These are phyloP conservation scores for Trichoderma sp. DNA, from an alignment of 2,329 filamentous ascomycete species.

Conservation along the genomic window DNA sequence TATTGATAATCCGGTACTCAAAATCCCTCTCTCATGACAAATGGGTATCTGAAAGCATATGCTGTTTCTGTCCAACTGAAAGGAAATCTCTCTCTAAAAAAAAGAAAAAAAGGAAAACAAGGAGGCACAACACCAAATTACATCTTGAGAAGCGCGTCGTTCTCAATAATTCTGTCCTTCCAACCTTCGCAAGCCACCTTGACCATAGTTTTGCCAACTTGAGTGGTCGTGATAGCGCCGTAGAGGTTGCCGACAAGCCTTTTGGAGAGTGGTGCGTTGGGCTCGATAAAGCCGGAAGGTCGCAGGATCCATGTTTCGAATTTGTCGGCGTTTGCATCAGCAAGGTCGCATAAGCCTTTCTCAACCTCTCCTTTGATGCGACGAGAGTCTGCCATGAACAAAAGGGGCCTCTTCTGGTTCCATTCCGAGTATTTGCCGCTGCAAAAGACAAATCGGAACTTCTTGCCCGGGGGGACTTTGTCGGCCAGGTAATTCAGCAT, in stretches of 20 bases:
- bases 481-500: constrained; percentile 42
- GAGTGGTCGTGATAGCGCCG: constrained; percentile 35
- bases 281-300: constrained; percentile 34
- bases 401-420: constrained; percentile 35
- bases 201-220: constrained; percentile 38
- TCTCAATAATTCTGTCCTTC: constrained; percentile 37
- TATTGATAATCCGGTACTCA: not conserved
- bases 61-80: constrained; percentile 8
- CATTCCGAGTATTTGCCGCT: constrained; percentile 38
- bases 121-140: constrained; percentile 17
- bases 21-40: constrained; percentile 1
- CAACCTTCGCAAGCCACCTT: constrained; percentile 38
- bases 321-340: constrained; percentile 32
- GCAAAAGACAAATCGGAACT: constrained; percentile 45
- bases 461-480: constrained; percentile 31
- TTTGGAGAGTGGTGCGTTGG: constrained; percentile 27
- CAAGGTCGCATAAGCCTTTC: constrained; percentile 39
- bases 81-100: not conserved
- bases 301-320: constrained; percentile 40
- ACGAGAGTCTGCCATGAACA: constrained; percentile 38
- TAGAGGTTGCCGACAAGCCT: constrained; percentile 31
- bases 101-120: not conserved
- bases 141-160: constrained; percentile 33
- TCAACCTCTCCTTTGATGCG: constrained; percentile 41
- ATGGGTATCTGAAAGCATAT: constrained; percentile 18